A percentile compares a stretch with the other conserved stretches of the same genome.
Evolutionary conservation across 495 filamentous ascomycete genomes (phyloP).

Genomic region (Xylaria acuta): DNA sequence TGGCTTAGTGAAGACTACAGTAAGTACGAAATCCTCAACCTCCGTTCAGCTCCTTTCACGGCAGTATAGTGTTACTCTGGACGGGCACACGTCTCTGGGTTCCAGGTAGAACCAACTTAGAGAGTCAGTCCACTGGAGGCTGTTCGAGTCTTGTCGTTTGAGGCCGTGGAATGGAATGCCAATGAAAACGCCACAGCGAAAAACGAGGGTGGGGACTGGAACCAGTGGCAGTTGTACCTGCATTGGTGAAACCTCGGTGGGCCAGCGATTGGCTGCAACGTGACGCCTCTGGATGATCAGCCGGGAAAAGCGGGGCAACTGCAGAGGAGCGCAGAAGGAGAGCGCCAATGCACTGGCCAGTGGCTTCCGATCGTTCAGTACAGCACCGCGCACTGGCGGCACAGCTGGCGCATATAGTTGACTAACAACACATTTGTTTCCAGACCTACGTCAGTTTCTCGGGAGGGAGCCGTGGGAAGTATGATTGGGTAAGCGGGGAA

Average conservation of each 20-base stretch:
- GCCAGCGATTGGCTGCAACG: conserved; percentile 9
- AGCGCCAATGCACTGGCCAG: conserved; percentile 14
- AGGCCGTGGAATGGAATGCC: background rate
- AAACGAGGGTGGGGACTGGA: background rate
- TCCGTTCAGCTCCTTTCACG: background rate
- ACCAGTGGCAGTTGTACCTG: conserved; percentile 23
- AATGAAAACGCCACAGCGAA: background rate
- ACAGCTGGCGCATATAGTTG: conserved; percentile 10
- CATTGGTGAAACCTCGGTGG: conserved; percentile 20
- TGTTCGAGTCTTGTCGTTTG: background rate
- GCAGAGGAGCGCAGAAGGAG: too few relatives aligned
- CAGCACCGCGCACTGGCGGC: conserved; percentile 9
- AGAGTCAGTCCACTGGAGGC: too few relatives aligned
- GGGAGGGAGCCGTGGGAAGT: background rate
- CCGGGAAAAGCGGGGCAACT: background rate
- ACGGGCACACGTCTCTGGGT: background rate
- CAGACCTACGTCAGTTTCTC: background rate
- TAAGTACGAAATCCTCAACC: background rate
- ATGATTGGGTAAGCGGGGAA: background rate
- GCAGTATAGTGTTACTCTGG: background rate
- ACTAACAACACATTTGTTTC: background rate
- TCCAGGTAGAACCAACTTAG: background rate
- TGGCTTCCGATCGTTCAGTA: background rate
- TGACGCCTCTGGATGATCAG: conserved; percentile 4
- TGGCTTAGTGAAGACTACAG: background rate